Evolutionary conservation across 176 grass and related monocot genomes (phyloP).

Genomic region (Ampelocalamus luodianensis): DNA sequence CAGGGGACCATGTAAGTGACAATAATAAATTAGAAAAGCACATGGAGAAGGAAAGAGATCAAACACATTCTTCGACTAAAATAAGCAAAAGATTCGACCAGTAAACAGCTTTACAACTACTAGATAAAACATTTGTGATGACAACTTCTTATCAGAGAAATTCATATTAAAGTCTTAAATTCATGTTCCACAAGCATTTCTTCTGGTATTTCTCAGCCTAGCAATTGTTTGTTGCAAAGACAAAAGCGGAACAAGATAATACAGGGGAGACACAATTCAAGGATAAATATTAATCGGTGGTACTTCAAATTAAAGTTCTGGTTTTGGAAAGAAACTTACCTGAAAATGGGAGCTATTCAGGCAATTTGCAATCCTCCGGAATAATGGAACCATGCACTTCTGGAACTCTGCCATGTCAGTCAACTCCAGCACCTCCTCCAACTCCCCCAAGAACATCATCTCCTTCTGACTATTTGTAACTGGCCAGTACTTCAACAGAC

Average conservation of each 20-base stretch:
- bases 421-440: constrained; percentile 87
- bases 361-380: constrained; percentile 68
- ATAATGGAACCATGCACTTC: constrained; percentile 86
- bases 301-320: constrained; percentile 30
- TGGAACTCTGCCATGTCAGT: constrained; percentile 83
- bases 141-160: constrained; percentile 3
- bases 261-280: background rate
- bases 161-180: background rate
- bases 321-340: constrained; percentile 48
- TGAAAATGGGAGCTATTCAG: constrained; percentile 97
- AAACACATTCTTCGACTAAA: constrained; percentile 34
- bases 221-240: constrained; percentile 11
- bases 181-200: constrained; percentile 16
- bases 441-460: constrained; percentile 96
- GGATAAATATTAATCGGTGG: background rate
- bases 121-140: constrained; percentile 29
- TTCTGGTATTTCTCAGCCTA: constrained; percentile 5
- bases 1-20: constrained; percentile 40
- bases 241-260: background rate
- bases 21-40: constrained; percentile 43
- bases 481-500: constrained; percentile 87
- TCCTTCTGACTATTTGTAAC: constrained; percentile 95
- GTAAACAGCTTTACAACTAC: constrained; percentile 40
- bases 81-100: constrained; percentile 32
- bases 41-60: constrained; percentile 32